Evolutionary conservation across 2,329 filamentous ascomycete genomes (phyloP).

Genomic region (Aureobasidium sp.): DNA sequence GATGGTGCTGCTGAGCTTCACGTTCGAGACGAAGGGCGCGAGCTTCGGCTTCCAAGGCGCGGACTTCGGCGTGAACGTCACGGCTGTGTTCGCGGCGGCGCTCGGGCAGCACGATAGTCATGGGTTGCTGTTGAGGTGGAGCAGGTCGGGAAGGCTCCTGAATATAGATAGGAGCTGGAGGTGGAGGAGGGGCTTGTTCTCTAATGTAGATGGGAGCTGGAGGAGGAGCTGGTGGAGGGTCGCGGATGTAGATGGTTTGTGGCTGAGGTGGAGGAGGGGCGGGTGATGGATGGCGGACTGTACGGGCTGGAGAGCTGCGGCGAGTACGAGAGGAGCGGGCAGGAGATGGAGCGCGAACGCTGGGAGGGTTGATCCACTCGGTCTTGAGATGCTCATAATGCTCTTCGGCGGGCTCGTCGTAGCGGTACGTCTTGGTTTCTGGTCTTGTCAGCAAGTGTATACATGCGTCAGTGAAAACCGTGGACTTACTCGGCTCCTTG

Average conservation of each 20-base stretch:
- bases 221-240: conserved; percentile 13
- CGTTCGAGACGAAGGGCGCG: conserved; percentile 50
- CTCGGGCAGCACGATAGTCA: conserved; percentile 40
- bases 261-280: conserved; percentile 9
- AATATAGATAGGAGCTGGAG: conserved; percentile 17
- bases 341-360: conserved; percentile 18
- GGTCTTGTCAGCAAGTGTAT: conserved; percentile 14
- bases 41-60: conserved; percentile 59
- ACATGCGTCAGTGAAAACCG: not conserved
- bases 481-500: conserved; percentile 34
- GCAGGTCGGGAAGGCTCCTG: conserved; percentile 20
- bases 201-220: conserved; percentile 19
- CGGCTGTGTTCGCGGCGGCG: conserved; percentile 42
- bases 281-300: conserved; percentile 16
- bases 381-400: conserved; percentile 27
- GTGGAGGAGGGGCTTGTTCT: conserved; percentile 16
- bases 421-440: conserved; percentile 29
- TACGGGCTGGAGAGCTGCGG: conserved; percentile 17
- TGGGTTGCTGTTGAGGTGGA: conserved; percentile 10
- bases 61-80: conserved; percentile 66
- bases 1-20: conserved; percentile 37
- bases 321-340: conserved; percentile 22
- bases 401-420: conserved; percentile 24
- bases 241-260: conserved; percentile 16
- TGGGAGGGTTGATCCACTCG: conserved; percentile 32